Base-by-base conservation (phyloP, 139 green algal species). In the Desmodesmus armatus region DNA sequence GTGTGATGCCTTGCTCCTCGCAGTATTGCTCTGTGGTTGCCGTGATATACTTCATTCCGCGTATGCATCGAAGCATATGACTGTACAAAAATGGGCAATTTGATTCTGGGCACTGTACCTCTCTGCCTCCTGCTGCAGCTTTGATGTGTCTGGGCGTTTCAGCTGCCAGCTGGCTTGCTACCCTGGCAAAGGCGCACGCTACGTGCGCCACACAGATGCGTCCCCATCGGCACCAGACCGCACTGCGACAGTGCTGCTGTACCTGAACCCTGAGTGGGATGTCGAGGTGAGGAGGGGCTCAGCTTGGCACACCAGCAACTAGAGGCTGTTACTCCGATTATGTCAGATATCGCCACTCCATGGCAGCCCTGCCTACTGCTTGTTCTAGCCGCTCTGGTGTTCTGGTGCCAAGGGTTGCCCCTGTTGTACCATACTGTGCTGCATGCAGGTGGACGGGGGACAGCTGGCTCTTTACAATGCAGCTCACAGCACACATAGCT, bases 161-260 rank as follows among this genome's bases (percentile, higher is more conserved):
- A 92, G 92, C n/a, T 90, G 87, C 41, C 94, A 96, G 89, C 83
- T 96, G 62, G 93, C 92, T 0, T 90, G 87, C 51, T 96, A 96
- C 76, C 94, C 94, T 3, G 94, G 91, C 2, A 79, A 65, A 7
- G 93, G 92, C 3, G 80, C 93, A 0, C 90, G 94, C 17, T 97
- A 96, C 77, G 90, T 94, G 41, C 79, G 94, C 19, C 94, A 97
- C 87, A 40, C 78, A 0, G 94, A 97, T 55, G 84, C 80, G 0
- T 93, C 90, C 25, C 43, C 19, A 89, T 41, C 62, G 86, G 84
- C 60, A 88, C 92, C 19, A 44, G 83, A 27, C 87, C 91, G 60
- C 1, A 66, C 67, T 19, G 29, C 95, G 41, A 97, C 94, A 19
- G 94, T 90, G 40, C 91, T 97, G 5, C 78, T 91, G 19, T 97